Conservation (phyloP, 306 rosid species). For the Sesbania bispinosa region DNA sequence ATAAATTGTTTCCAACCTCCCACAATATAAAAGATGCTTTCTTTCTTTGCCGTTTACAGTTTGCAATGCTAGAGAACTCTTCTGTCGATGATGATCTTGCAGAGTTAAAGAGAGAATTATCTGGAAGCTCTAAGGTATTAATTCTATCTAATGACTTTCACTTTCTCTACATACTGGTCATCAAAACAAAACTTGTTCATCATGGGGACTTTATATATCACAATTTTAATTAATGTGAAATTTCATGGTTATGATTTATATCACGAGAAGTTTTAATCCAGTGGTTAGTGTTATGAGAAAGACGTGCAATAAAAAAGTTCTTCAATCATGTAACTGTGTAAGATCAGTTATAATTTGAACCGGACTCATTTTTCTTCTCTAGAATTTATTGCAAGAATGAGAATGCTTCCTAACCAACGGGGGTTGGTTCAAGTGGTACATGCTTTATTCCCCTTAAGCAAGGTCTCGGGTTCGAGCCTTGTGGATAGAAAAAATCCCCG, state of each 20-base stretch:
- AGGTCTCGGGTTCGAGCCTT: too few species aligned
- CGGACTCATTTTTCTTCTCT: not conserved
- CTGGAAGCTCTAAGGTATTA: conserved; percentile 54
- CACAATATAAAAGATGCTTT: not conserved
- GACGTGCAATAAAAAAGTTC: too few species aligned
- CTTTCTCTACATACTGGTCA: not conserved
- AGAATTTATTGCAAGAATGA: not conserved
- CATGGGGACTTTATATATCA: not conserved
- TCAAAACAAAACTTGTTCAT: not conserved
- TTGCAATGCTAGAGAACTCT: conserved; percentile 62
- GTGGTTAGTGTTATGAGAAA: not conserved
- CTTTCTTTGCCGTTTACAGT: conserved; percentile 32
- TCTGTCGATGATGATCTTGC: conserved; percentile 68
- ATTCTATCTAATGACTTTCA: not conserved
- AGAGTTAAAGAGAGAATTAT: conserved; percentile 42
- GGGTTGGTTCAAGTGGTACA: too few species aligned
- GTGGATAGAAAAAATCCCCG: too few species aligned
- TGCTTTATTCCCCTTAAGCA: too few species aligned
- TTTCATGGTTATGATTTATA: not conserved
- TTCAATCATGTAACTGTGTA: too few species aligned
- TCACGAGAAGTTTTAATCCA: not conserved
- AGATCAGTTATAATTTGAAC: too few species aligned
- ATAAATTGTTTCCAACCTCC: not conserved
- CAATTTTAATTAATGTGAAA: not conserved
- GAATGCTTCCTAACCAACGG: too few species aligned